Evolutionary conservation across 139 green algal genomes (phyloP), one percentile per base, ranked within the genome.

Genomic region (Mesotaenium endlicherianum): DNA sequence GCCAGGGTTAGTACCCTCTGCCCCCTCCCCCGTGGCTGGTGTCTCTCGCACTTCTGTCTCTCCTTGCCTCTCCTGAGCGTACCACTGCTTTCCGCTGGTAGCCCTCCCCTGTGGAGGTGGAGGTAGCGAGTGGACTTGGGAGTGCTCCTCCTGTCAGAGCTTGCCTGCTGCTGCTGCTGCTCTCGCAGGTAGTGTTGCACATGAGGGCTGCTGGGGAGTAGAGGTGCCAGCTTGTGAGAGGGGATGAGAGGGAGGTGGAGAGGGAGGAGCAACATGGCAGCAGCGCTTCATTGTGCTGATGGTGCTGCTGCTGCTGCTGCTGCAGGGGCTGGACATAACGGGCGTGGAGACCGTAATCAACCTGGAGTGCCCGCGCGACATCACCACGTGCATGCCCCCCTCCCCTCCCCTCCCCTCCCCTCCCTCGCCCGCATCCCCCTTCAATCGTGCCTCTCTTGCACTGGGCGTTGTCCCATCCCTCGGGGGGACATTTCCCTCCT

Each of bases 291-390:
- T n/a, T n/a, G n/a, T n/a, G n/a, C n/a, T n/a, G n/a, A n/a, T n/a
- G n/a, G n/a, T n/a, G n/a, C n/a, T 57, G 47, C 47, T 26, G 8
- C 11, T 57, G 47, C 47, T 57, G 47, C 47, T 8, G 4, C 34
- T 26, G 0, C 88, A 97, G 40, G 96, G 97, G 0, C 91, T 99
- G 58, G 97, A 99, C 89, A 98, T 99, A 71, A 74, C 92, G 44
- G 94, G 94, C 1, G 94, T 99, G 40, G 76, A 97, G 82, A 91
- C 92, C 2, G 86, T 99, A 3, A 82, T 99, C 77, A 98, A 98
- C 90, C 97, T 88, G 82, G 95, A 99, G 81, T 43, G 39, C 4
- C 81, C 81, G 1, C 80, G 70, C 4, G 80, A 86, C 39, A 86
- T 86, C 80, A 86, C 80, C 11, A 71, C 44, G 80, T 86, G 31